A percentile compares a stretch with the other conserved stretches of the same genome.
Evolutionary conservation across 2,329 filamentous ascomycete genomes (phyloP).

Genomic region (Paraphaeosphaeria sporulosa): DNA sequence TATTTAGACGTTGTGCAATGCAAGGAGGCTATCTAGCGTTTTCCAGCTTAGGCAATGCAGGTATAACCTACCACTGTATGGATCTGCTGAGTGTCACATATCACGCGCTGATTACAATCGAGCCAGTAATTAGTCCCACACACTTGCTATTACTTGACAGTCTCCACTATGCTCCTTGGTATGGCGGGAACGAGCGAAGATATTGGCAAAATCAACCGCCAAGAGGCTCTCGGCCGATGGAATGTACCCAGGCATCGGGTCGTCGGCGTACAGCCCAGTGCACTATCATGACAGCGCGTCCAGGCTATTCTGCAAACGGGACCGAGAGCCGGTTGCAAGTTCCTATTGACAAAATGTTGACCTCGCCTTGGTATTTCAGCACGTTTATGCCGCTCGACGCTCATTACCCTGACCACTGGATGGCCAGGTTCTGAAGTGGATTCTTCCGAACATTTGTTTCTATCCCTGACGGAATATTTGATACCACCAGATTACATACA

Average conservation of each 20-base stretch:
- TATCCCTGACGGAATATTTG: not conserved
- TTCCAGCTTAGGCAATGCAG: too few relatives aligned
- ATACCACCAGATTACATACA: not conserved
- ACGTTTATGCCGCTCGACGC: not conserved
- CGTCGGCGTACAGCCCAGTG: slow-evolving; percentile 3
- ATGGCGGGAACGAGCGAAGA: not conserved
- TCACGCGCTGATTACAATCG: not conserved
- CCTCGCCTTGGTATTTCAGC: not conserved
- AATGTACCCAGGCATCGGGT: not conserved
- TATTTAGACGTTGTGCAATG: too few relatives aligned
- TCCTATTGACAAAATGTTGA: not conserved
- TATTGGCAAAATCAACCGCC: not conserved
- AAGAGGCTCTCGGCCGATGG: slow-evolving; percentile 4
- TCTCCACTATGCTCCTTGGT: not conserved
- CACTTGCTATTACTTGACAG: not conserved
- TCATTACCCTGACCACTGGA: not conserved
- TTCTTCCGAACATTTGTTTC: not conserved
- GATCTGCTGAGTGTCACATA: not conserved
- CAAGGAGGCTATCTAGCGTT: too few relatives aligned
- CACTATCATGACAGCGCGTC: slow-evolving; percentile 7
- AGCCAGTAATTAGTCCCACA: not conserved
- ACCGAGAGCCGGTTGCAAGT: slow-evolving; percentile 2
- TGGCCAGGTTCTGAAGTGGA: not conserved
- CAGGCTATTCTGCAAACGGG: not conserved
- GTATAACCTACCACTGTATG: too few relatives aligned